Percentiles rank a stretch among this genome's conserved stretches.
phyloP scores from a whole-genome alignment of 768 basidiomycete species.

The Rhizopogon roseolus region DNA sequence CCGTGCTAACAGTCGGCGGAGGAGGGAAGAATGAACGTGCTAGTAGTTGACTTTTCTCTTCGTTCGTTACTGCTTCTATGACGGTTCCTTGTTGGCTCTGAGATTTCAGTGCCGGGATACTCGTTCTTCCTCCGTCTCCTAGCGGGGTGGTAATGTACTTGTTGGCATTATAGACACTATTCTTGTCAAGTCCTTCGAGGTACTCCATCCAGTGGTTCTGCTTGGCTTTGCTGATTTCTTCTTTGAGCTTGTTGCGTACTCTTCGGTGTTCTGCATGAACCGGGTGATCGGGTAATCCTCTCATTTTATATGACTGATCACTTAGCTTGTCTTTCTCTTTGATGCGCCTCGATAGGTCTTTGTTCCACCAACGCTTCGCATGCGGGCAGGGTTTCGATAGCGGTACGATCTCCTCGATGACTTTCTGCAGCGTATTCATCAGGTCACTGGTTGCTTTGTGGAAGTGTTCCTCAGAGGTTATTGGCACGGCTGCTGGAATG shows the following conservation, averaged over 20 bases:
- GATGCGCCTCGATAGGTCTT: slow-evolving; percentile 19
- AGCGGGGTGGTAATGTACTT: slow-evolving; percentile 10
- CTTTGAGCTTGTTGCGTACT: slow-evolving; percentile 4
- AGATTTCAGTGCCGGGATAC: neutral
- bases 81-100: slow-evolving; percentile 3
- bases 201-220: slow-evolving; percentile 16
- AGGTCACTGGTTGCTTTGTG: slow-evolving; percentile 4
- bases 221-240: slow-evolving; percentile 11
- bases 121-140: neutral
- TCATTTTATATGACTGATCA: slow-evolving; percentile 1
- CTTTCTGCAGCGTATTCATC: slow-evolving; percentile 6
- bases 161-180: slow-evolving; percentile 20
- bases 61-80: slow-evolving; percentile 5
- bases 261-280: slow-evolving; percentile 11
- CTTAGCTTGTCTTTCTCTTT: slow-evolving; percentile 12
- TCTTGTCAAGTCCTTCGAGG: slow-evolving; percentile 13
- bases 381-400: slow-evolving; percentile 12
- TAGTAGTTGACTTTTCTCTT: slow-evolving; percentile 15
- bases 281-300: slow-evolving; percentile 16
- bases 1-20: slow-evolving; percentile 1
- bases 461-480: slow-evolving; percentile 6
- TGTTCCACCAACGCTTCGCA: slow-evolving; percentile 30
- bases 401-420: slow-evolving; percentile 16
- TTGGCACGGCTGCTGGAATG: neutral
- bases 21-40: slow-evolving; percentile 20